Percentiles rank a stretch among this genome's conserved stretches.
phyloP scores from a whole-genome alignment of 805 yeast genomes.

The Priceomyces carsonii region DNA sequence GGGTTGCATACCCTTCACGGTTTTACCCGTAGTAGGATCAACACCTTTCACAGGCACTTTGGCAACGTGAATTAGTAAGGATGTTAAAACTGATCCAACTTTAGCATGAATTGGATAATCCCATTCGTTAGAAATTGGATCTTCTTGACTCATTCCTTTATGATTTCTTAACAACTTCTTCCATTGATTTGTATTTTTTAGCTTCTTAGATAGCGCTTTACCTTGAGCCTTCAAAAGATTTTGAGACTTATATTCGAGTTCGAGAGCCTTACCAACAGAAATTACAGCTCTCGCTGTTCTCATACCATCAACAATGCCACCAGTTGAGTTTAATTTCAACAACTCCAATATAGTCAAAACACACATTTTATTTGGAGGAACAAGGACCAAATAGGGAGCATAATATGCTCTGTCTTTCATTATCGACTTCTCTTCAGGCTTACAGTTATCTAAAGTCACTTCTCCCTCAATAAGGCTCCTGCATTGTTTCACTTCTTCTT shows the following conservation, averaged over 20 bases:
- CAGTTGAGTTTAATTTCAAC: constrained; percentile 69
- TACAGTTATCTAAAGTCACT: constrained; percentile 10
- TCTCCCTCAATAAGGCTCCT: constrained; percentile 40
- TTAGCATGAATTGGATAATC: constrained; percentile 46
- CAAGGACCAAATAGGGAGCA: constrained; percentile 75
- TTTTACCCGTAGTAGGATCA: constrained; percentile 75
- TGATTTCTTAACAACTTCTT: constrained; percentile 41
- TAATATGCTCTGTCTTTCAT: constrained; percentile 51
- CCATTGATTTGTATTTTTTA: constrained; percentile 49
- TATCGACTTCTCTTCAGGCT: constrained; percentile 21
- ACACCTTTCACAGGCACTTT: constrained; percentile 74
- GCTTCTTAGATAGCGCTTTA: constrained; percentile 41
- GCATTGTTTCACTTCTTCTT: constrained; percentile 64
- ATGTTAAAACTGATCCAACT: constrained; percentile 77
- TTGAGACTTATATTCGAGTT: constrained; percentile 78
- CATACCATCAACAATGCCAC: constrained; percentile 79
- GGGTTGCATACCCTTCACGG: constrained; percentile 74
- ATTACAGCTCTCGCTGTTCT: constrained; percentile 80
- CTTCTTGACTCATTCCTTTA: constrained; percentile 12
- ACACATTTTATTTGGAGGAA: constrained; percentile 77
- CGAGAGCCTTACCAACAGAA: constrained; percentile 81
- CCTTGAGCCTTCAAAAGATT: constrained; percentile 58
- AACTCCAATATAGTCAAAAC: constrained; percentile 84
- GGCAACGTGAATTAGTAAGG: constrained; percentile 78
- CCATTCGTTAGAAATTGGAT: constrained; percentile 22